phyloP scores from a whole-genome alignment of 768 basidiomycete genomes.

The Amanita subjunquillea region DNA sequence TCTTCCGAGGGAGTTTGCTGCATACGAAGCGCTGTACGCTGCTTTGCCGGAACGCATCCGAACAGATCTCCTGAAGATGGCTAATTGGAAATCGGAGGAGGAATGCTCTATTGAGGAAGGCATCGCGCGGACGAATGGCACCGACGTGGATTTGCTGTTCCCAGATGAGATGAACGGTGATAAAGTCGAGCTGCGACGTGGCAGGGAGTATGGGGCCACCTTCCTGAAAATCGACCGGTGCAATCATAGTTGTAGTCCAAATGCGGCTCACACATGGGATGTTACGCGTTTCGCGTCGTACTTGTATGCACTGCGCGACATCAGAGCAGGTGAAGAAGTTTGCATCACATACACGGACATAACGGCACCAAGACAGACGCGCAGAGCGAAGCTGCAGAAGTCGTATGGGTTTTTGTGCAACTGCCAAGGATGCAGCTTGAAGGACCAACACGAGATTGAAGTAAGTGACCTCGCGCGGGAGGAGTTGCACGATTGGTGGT shows the following conservation, averaged over 20 bases:
- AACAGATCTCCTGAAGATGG: slow-evolving; percentile 20
- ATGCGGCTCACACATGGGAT: slow-evolving; percentile 34
- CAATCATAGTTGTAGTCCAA: slow-evolving; percentile 40
- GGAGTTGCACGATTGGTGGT: slow-evolving; percentile 23
- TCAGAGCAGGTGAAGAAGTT: slow-evolving; percentile 31
- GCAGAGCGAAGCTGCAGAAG: slow-evolving; percentile 22
- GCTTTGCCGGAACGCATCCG: slow-evolving; percentile 16
- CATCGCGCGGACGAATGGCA: slow-evolving; percentile 32
- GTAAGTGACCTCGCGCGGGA: slow-evolving; percentile 23
- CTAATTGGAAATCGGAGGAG: slow-evolving; percentile 18
- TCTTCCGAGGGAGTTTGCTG: slow-evolving; percentile 11
- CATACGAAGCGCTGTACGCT: slow-evolving; percentile 21
- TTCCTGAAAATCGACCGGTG: slow-evolving; percentile 30
- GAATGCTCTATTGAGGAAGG: slow-evolving; percentile 31
- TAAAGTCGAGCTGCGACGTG: slow-evolving; percentile 4
- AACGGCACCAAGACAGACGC: slow-evolving; percentile 21
- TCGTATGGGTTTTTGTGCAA: slow-evolving; percentile 32
- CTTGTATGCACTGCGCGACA: slow-evolving; percentile 29
- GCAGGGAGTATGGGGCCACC: slow-evolving; percentile 28
- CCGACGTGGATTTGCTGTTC: slow-evolving; percentile 22
- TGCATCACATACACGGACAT: slow-evolving; percentile 35
- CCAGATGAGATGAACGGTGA: slow-evolving; percentile 13
- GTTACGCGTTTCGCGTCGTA: slow-evolving; percentile 24
- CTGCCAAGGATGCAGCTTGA: slow-evolving; percentile 26
- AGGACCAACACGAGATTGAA: slow-evolving; percentile 9